Evolutionary conservation across 495 filamentous ascomycete genomes (phyloP), one percentile per base, ranked within the genome.

Genomic region (Neurospora pannonica): DNA sequence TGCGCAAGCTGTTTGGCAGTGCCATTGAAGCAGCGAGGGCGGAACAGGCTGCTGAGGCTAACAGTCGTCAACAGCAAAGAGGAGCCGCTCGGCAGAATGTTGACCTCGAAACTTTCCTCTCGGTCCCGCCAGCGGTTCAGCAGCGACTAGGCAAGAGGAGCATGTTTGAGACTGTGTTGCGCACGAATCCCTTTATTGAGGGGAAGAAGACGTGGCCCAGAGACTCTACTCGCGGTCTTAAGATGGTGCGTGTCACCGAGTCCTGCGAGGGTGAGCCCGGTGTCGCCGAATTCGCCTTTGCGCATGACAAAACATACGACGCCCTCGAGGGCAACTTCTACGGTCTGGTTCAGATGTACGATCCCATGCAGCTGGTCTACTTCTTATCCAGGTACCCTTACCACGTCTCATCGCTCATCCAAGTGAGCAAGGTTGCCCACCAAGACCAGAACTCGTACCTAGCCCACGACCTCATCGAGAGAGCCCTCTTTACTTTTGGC

Each of bases 151-250:
- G 70, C 3, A 70, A 76, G 62, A 62, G 54, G 38, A 71, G 43
- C 72, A 78, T 96, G 39, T 88, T 90, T 13, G 91, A 93, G 28
- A 82, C 93, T 5, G 89, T 89, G 24, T 84, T 92, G 42, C 88
- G 93, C 36, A 88, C 90, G 15, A 98, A 98, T 78, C 85, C 90
- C 13, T 93, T 98, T 76, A 90, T 98, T 76, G 91, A 94, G 79
- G 94, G 93, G 40, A 97, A 96, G 80, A 94, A 96, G 75, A 90
- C 92, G 62, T 98, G 97, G 97, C 97, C 95, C 21, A 88, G 88
- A 70, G 90, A 89, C 70, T 88, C 93, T 2, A 91, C 90, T 74
- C 92, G 92, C 36, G 97, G 97, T 0, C 86, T 98, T 17, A 90
- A 90, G 6, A 98, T 98, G 97, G 90, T 91, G 74, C 81, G 92